Evolutionary conservation across 2,329 filamentous ascomycete genomes (phyloP).

Genomic region (Alternaria solani): DNA sequence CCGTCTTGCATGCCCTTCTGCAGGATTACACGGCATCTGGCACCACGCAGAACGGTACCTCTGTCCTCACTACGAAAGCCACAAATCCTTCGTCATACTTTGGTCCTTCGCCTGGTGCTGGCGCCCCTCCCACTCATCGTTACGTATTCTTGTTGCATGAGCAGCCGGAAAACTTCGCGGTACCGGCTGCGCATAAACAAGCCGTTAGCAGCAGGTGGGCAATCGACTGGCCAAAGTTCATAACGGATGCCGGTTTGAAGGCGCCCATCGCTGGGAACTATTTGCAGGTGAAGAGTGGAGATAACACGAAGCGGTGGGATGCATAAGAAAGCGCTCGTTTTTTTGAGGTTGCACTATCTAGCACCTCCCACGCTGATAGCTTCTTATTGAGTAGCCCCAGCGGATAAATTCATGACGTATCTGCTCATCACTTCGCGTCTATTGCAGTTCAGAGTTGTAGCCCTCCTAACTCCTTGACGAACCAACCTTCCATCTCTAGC

Average conservation of each 20-base stretch:
- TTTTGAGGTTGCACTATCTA: background rate
- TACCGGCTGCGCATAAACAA: constrained; percentile 31
- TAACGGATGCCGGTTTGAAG: constrained; percentile 31
- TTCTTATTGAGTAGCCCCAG: background rate
- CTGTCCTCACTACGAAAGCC: constrained; percentile 37
- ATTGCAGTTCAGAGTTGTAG: background rate
- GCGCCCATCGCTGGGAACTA: constrained; percentile 33
- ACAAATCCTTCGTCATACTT: constrained; percentile 41
- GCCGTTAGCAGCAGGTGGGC: constrained; percentile 28
- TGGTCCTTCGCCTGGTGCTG: constrained; percentile 41
- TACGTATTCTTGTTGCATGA: constrained; percentile 43
- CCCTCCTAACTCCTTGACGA: background rate
- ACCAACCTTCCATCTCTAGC: background rate
- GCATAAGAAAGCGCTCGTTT: constrained; percentile 1
- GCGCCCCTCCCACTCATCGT: constrained; percentile 39
- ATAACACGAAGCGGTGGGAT: constrained; percentile 27
- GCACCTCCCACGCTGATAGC: background rate
- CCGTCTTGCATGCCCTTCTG: constrained; percentile 42
- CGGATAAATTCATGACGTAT: background rate
- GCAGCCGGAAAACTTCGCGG: constrained; percentile 38
- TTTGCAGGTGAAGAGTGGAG: constrained; percentile 37
- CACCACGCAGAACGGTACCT: constrained; percentile 33
- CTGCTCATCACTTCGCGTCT: background rate
- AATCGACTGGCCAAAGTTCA: constrained; percentile 34
- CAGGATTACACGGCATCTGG: constrained; percentile 35